Conservation (phyloP, 2,329 filamentous ascomycete genomes). For the Didymosphaeria variabile region DNA sequence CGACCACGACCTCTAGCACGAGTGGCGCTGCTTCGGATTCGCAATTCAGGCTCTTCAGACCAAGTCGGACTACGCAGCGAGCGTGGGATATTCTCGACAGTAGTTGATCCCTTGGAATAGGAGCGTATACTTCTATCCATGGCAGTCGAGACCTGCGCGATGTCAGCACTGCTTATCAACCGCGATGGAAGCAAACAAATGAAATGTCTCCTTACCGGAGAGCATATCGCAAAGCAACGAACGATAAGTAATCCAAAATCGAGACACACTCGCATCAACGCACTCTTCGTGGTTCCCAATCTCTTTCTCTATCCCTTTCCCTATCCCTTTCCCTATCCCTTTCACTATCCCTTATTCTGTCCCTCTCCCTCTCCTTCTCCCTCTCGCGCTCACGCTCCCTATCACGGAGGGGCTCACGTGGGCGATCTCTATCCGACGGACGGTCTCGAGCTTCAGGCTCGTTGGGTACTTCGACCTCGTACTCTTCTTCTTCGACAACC, state of each 20-base stretch:
- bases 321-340: conserved; percentile 12
- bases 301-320: conserved; percentile 30
- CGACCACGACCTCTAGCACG: not conserved
- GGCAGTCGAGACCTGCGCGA: not conserved
- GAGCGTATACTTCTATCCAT: not conserved
- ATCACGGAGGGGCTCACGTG: conserved; percentile 8
- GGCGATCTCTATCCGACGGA: conserved; percentile 13
- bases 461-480: conserved; percentile 72
- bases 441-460: conserved; percentile 22
- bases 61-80: not conserved
- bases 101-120: not conserved
- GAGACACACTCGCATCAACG: conserved; percentile 35
- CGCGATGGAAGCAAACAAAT: not conserved
- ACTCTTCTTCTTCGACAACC: conserved; percentile 77
- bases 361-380: conserved; percentile 27
- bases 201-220: conserved; percentile 12
- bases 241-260: conserved; percentile 6
- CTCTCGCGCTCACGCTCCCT: conserved; percentile 15
- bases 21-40: no score
- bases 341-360: conserved; percentile 8
- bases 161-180: not conserved
- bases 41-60: not conserved
- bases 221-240: not conserved
- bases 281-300: conserved; percentile 32
- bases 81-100: not conserved